phyloP scores from a whole-genome alignment of 2,329 filamentous ascomycete species.

The Tolypocladium album region DNA sequence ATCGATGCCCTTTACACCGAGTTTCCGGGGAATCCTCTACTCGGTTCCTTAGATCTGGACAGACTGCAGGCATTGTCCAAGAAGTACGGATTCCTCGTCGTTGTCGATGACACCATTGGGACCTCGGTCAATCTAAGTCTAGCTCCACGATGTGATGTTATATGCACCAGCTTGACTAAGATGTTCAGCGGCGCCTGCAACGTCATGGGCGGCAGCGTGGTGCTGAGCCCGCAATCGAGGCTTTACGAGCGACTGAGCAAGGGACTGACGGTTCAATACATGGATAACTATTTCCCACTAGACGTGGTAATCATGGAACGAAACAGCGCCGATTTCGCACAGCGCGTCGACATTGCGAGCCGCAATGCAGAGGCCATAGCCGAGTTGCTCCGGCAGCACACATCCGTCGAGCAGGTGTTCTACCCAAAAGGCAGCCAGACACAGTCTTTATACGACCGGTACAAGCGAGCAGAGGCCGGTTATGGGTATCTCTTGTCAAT shows the following conservation, averaged over 20 bases:
- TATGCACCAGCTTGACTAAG: conserved; percentile 43
- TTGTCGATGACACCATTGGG: conserved; percentile 34
- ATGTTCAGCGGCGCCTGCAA: conserved; percentile 44
- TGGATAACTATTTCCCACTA: conserved; percentile 12
- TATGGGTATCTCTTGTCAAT: conserved; percentile 42
- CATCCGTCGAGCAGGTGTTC: conserved; percentile 17
- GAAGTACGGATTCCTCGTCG: conserved; percentile 26
- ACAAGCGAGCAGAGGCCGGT: conserved; percentile 27
- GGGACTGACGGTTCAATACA: conserved; percentile 8
- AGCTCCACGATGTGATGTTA: conserved; percentile 31
- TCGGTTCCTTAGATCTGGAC: conserved; percentile 16
- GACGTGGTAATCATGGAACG: conserved; percentile 20
- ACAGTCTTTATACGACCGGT: conserved; percentile 17
- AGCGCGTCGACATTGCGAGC: conserved; percentile 17
- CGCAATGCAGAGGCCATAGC: conserved; percentile 14
- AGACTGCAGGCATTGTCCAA: conserved; percentile 17
- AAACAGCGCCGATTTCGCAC: conserved; percentile 27
- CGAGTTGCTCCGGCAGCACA: conserved; percentile 14
- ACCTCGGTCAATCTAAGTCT: conserved; percentile 35
- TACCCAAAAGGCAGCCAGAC: conserved; percentile 30
- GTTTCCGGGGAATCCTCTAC: conserved; percentile 21
- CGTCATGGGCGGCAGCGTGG: conserved; percentile 36
- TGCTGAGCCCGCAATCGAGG: conserved; percentile 30
- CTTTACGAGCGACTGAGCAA: conserved; percentile 20
- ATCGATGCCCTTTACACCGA: conserved; percentile 37